Evolutionary conservation across 164 flowering plant genomes (phyloP), one percentile per base, ranked within the genome.

Genomic region (Malania oleifera): DNA sequence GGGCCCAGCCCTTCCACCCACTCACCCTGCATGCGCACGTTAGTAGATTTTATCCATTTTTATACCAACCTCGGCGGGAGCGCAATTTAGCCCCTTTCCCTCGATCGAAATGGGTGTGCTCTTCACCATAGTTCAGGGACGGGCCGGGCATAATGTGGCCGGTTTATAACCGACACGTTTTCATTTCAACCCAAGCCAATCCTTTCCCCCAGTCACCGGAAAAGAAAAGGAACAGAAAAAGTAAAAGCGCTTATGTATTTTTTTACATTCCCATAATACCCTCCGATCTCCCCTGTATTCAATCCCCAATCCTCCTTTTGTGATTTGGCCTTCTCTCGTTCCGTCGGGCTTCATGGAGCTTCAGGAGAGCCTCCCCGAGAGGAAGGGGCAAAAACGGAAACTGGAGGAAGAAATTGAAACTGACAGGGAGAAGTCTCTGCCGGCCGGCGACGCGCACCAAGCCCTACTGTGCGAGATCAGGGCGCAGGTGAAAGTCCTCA

Each of bases 331-430:
- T 63, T 53, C 57, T 60, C 59, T 62, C 52, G 35, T 61, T 61
- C 58, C 48, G 12, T 13, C 19, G 26, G 56, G 34, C n/a, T 51
- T 60, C 64, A 82, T 84, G 90, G 87, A 76, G 66, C 64, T 49
- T 18, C 64, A 70, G 61, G 66, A 56, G 61, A 60, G 20, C 55
- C 43, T 55, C 49, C 70, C 73, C 1, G 83, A 81, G 79, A 75
- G 80, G 63, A 86, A 86, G 65, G 93, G 96, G 22, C 89, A 77
- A 48, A 89, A 89, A 65, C 64, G 96, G 46, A 89, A 89, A 67
- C 75, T 86, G 37, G 93, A 86, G 61, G 83, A 75, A 46, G 76
- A 77, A 25, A 38, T 54, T 17, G 70, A 63, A 27, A 74, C 66
- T 7, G 81, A 68, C 28, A 60, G 56, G 3, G 73, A 73, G 70